These are phyloP conservation scores for Polygonum aviculare DNA, from an alignment of 148 eudicot genomes.

Conservation along the genomic window DNA sequence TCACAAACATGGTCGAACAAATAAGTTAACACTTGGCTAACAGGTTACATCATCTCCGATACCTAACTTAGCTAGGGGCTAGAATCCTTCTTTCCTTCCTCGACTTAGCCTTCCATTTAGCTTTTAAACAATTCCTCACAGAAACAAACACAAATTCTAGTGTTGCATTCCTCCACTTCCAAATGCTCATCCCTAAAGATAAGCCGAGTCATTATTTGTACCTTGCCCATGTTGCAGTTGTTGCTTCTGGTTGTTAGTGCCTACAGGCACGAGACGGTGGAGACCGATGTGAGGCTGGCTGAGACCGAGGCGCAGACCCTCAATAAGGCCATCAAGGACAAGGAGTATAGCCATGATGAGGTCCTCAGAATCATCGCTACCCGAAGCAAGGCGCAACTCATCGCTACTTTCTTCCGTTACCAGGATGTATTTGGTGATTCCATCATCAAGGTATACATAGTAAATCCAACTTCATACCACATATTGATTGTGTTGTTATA, in stretches of 20 bases:
- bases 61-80: too few species aligned
- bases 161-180: background rate
- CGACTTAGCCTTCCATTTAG: too few species aligned
- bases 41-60: too few species aligned
- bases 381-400: constrained; percentile 73
- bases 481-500: too few species aligned
- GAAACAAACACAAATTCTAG: too few species aligned
- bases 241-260: constrained; percentile 56
- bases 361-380: constrained; percentile 58
- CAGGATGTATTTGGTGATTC: constrained; percentile 59
- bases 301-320: constrained; percentile 62
- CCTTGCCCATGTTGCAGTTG: constrained; percentile 26
- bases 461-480: background rate
- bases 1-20: too few species aligned
- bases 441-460: constrained; percentile 52
- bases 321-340: constrained; percentile 38
- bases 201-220: too few species aligned
- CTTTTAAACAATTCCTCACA: too few species aligned
- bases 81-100: too few species aligned
- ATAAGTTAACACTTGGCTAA: too few species aligned
- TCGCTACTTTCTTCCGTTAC: constrained; percentile 64
- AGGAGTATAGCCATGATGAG: constrained; percentile 53
- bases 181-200: too few species aligned
- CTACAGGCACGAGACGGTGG: constrained; percentile 52
- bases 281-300: constrained; percentile 45